Evolutionary conservation across 2,329 filamentous ascomycete genomes (phyloP), one percentile per base, ranked within the genome.

Genomic region (Clarireedia sp.): DNA sequence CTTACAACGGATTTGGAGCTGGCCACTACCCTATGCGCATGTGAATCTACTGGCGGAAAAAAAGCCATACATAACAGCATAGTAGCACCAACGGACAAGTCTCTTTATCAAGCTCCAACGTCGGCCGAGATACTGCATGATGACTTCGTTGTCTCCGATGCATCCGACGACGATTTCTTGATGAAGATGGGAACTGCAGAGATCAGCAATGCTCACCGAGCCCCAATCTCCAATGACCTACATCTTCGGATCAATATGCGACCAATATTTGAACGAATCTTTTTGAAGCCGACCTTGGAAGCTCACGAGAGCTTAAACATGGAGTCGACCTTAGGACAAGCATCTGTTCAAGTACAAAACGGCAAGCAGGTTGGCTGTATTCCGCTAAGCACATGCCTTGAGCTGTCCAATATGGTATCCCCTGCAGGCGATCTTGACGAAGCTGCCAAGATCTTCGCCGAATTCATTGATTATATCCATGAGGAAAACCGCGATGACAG

Each of bases 1-100:
- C 60, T 81, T 2, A 70, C 66, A 5, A 66, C 69, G 23, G 69
- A 78, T 55, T 66, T 79, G 40, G 70, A 72, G 40, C 58, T 82
- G 16, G 66, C 67, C 37, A 75, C 74, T 50, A 72, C 71, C 21
- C 55, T 70, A 69, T 52, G 69, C 66, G 58, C 67, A 17, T 43
- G n/a, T n/a, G n/a, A 43, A 12, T 43, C n/a, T 43, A 19, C 40
- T 17, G 8, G 40, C 17, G 5, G 17, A 7, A 21, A 19, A 21
- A 9, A 21, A 5, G 14, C 43, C 10, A 26, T 46, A 6, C 16
- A 24, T 12, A 44, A 53, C 21, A 47, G 7, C 29, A 48, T 60
- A 12, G 36, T 36, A 24, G 47, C 59, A 12, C 63, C 61, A 12
- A 51, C 47, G 23, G 57, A 29, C 9, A 61, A 40, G 26, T 36